Percentiles rank a stretch among this genome's conserved stretches.
Conservation (phyloP, 805 yeast genomes). For the Lachancea kluyveri region DNA sequence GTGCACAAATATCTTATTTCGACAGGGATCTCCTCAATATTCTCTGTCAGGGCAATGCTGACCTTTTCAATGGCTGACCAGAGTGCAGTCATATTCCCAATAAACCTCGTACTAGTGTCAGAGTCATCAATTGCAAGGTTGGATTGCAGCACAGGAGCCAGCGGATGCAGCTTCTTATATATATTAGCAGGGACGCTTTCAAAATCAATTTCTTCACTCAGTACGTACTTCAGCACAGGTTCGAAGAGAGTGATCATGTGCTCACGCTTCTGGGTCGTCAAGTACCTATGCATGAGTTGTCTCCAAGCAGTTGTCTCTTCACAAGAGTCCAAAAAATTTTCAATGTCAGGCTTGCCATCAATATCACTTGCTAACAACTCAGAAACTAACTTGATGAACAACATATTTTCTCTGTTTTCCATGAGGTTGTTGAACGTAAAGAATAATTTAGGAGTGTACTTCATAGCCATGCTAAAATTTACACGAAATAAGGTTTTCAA, state of each 20-base stretch:
- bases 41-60: conserved; percentile 41
- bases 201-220: conserved; percentile 43
- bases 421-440: conserved; percentile 27
- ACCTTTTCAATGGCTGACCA: conserved; percentile 66
- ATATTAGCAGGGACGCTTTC: conserved; percentile 76
- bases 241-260: conserved; percentile 28
- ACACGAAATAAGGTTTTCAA: conserved; percentile 48
- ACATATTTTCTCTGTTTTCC: conserved; percentile 59
- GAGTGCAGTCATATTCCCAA: conserved; percentile 64
- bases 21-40: conserved; percentile 43
- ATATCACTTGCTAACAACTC: conserved; percentile 40
- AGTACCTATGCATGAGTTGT: conserved; percentile 35
- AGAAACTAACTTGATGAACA: conserved; percentile 53
- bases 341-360: conserved; percentile 16
- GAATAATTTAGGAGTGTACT: conserved; percentile 25
- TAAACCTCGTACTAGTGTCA: conserved; percentile 63
- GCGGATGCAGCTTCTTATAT: conserved; percentile 36
- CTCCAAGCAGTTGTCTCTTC: conserved; percentile 36
- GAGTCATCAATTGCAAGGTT: conserved; percentile 74
- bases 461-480: conserved; percentile 25
- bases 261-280: conserved; percentile 34
- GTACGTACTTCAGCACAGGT: conserved; percentile 33
- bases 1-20: conserved; percentile 53
- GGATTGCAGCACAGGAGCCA: conserved; percentile 39
- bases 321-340: conserved; percentile 23